Evolutionary conservation across 2,329 filamentous ascomycete genomes (phyloP), one percentile per base, ranked within the genome.

Genomic region (Neofusicoccum ribis): DNA sequence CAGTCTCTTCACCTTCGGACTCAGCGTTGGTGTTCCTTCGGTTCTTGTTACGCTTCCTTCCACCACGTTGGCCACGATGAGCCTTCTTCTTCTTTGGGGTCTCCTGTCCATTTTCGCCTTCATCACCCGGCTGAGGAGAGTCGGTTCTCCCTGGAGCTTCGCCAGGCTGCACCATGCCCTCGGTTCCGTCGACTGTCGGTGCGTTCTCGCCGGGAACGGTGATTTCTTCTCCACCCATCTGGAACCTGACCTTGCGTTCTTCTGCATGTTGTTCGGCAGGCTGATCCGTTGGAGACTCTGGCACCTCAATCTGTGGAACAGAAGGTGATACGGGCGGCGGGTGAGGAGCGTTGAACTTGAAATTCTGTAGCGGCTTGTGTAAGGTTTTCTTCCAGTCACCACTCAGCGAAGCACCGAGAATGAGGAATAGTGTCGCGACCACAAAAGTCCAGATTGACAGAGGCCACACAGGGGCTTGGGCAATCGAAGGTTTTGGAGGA

Each of bases 81-180:
- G 81, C 81, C 68, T 83, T 83, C 72, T 81, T 82, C 72, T 83
- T 83, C 70, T 79, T 80, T 0, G 70, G 72, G 1, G 74, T 74
- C 11, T 66, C 64, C 31, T 60, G 54, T 15, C 41, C 63, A n/a
- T 37, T 56, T 17, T 62, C 50, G 66, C 68, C 23, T 68, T 69
- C 31, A 67, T 64, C 15, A 64, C 68, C 11, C 71, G 66, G 39
- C 72, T 73, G 54, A 27, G 54, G 63, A 11, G 52, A 65, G 9
- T 31, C 51, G 9, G 34, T 23, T 49, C 50, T 58, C 20, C 31
- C 17, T 5, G 31, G 34, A 15, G 12, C 20, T 8, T 65, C 37
- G 14, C 14, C 50, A 15, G 52, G 3, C 17, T 51, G 58, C 37
- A 31, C 8, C 15, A 51, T 54, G 23, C 52, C 6, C 2, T 61